Evolutionary conservation across 2,329 filamentous ascomycete genomes (phyloP).

Genomic region (Diaporthe sp.): DNA sequence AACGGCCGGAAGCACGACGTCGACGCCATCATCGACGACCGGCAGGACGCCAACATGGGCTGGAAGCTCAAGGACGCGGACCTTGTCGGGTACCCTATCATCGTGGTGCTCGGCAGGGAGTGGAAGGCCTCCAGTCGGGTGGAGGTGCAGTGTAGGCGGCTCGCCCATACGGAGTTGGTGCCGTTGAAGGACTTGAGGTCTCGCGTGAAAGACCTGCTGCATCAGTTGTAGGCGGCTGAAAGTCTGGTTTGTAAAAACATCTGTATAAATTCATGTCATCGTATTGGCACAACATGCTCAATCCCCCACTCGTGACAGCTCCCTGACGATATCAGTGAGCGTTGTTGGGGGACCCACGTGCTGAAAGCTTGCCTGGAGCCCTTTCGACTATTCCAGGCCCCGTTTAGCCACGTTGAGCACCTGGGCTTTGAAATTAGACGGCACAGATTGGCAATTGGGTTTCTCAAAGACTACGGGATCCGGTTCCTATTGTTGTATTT

Average conservation of each 20-base stretch:
- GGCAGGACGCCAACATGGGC: constrained; percentile 70
- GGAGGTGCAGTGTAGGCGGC: constrained; percentile 83
- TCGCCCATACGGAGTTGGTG: constrained; percentile 74
- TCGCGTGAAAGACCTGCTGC: constrained; percentile 63
- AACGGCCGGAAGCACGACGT: constrained; percentile 49
- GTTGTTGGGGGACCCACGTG: background rate
- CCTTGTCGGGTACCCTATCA: constrained; percentile 86
- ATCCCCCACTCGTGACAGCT: background rate
- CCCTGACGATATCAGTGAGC: background rate
- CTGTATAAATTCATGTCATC: background rate
- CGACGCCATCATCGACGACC: constrained; percentile 83
- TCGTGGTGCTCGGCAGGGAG: constrained; percentile 81
- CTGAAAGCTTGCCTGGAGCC: background rate
- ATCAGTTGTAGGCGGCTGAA: constrained; percentile 59
- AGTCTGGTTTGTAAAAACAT: background rate
- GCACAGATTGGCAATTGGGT: background rate
- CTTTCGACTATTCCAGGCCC: too few species aligned
- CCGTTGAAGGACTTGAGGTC: constrained; percentile 61
- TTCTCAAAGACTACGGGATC: background rate
- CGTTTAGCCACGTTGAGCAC: background rate
- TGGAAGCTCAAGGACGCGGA: constrained; percentile 96
- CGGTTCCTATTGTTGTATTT: background rate
- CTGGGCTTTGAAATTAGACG: background rate
- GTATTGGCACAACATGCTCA: background rate
- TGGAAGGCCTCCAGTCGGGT: constrained; percentile 73